Conservation (phyloP, 1,284 basidiomycete genomes). For the Malassezia psittaci region DNA sequence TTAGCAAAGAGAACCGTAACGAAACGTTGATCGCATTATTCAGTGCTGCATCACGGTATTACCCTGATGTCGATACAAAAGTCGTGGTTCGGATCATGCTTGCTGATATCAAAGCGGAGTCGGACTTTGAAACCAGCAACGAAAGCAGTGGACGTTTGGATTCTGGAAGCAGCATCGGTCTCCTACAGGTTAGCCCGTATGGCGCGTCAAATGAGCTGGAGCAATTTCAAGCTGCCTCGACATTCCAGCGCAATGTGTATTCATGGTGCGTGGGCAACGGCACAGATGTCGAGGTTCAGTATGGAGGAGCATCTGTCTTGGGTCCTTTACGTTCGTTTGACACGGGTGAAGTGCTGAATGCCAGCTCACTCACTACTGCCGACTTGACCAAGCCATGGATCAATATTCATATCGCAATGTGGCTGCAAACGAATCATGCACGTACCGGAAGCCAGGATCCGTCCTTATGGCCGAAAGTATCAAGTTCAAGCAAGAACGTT, state of each 20-base stretch:
- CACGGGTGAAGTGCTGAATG: slow-evolving; percentile 24
- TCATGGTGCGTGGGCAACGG: slow-evolving; percentile 23
- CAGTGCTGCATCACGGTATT: slow-evolving; percentile 39
- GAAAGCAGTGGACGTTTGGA: slow-evolving; percentile 31
- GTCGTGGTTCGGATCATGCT: slow-evolving; percentile 32
- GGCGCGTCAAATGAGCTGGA: slow-evolving; percentile 24
- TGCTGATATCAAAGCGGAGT: slow-evolving; percentile 43
- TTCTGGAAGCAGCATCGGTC: slow-evolving; percentile 32
- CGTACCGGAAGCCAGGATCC: slow-evolving; percentile 35
- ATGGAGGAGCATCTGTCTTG: slow-evolving; percentile 17
- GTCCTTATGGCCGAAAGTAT: slow-evolving; percentile 26
- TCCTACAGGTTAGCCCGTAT: slow-evolving; percentile 38
- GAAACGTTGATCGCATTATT: slow-evolving; percentile 40
- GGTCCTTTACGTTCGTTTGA: slow-evolving; percentile 33
- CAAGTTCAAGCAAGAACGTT: slow-evolving; percentile 15
- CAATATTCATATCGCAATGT: slow-evolving; percentile 42
- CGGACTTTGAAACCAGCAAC: slow-evolving; percentile 27
- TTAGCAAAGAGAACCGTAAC: slow-evolving; percentile 22
- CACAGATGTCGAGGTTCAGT: neutral
- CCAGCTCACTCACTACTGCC: slow-evolving; percentile 18
- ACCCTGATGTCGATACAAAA: slow-evolving; percentile 34
- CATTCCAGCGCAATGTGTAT: slow-evolving; percentile 21
- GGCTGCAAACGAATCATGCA: slow-evolving; percentile 41
- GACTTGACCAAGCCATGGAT: slow-evolving; percentile 43
- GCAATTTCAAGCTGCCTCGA: slow-evolving; percentile 29